Evolutionary conservation across 2,329 filamentous ascomycete species (phyloP), one percentile per base, ranked within the genome.

Genomic region (Akanthomyces muscarius): DNA sequence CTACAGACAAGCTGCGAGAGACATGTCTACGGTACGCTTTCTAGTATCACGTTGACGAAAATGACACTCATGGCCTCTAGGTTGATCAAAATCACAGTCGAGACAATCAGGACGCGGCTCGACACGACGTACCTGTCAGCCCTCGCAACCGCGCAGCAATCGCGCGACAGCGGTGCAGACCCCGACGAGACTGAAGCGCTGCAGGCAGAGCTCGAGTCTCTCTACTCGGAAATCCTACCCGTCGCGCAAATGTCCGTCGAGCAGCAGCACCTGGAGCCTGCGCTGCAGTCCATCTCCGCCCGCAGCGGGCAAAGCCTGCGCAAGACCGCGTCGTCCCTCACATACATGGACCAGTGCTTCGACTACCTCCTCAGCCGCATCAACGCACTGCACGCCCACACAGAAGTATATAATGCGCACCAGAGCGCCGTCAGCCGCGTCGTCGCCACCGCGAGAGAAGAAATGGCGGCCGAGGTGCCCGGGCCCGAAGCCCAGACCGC

Each of bases 171-270:
- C 11, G 66, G 67, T 4, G 65, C 70, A 5, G 72, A 57, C 38
- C 38, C 71, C 0, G 76, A 75, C 5, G 82, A 85, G 55, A 78
- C 82, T 11, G 76, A 74, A 16, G 78, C 81, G 4, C 71, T 89
- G 2, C 83, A 87, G 68, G 82, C 83, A 38, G 89, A 91, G 69
- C 77, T 91, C 0, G 86, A 90, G 66, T 89, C 87, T 5, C 77
- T 91, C 3, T 88, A 89, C 67, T 78, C 86, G 0, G 89, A 91
- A 70, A 86, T 91, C 47, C 76, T 88, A 0, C 85, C 88, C 0
- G 86, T 91, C 2, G 84, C 87, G 7, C 85, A 89, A 65, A 91
- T 91, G 85, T 85, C 88, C 0, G 80, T 87, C 1, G 86, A 90
- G 66, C 84, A 89, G 68, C 86, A 89, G 69, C 82, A 87, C 67